A percentile compares a stretch with the other conserved stretches of the same genome.
These are phyloP conservation scores for Marasmius fiardii DNA, from an alignment of 1,284 basidiomycete species.

Conservation along the genomic window DNA sequence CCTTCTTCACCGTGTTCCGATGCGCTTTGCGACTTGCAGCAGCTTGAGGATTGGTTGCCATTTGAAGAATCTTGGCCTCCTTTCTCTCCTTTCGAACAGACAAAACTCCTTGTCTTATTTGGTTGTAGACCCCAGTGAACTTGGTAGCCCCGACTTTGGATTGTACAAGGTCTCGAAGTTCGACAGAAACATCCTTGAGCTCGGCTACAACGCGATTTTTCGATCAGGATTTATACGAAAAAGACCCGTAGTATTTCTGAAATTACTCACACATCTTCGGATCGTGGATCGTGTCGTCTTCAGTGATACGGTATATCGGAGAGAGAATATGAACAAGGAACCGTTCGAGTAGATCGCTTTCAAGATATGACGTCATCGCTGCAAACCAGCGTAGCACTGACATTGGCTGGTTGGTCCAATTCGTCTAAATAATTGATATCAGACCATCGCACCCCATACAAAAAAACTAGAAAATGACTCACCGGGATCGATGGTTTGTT, in stretches of 20 bases:
- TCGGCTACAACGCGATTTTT: conserved; percentile 55
- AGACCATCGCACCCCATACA: conserved; percentile 6
- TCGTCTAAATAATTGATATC: conserved; percentile 25
- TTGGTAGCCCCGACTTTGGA: conserved; percentile 79
- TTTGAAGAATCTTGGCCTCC: conserved; percentile 60
- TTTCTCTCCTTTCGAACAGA: conserved; percentile 74
- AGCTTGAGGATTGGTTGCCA: conserved; percentile 69
- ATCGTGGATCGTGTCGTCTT: conserved; percentile 82
- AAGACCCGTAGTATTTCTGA: neutral
- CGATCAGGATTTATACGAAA: neutral
- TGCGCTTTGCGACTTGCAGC: conserved; percentile 76
- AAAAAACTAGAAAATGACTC: conserved; percentile 21
- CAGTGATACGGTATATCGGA: conserved; percentile 83
- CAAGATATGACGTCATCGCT: conserved; percentile 79
- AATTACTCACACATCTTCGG: conserved; percentile 69
- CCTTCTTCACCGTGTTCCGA: conserved; percentile 70
- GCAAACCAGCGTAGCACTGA: conserved; percentile 93
- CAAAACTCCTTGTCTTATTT: conserved; percentile 71
- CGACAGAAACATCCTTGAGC: conserved; percentile 77
- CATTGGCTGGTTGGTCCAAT: conserved; percentile 79
- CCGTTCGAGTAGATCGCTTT: conserved; percentile 48
- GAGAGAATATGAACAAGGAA: conserved; percentile 86
- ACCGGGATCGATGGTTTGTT: conserved; percentile 50
- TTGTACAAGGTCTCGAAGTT: conserved; percentile 89
- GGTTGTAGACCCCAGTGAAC: conserved; percentile 79